Conservation (phyloP, 257 asterid species). For the Ajuga chamaepitys region DNA sequence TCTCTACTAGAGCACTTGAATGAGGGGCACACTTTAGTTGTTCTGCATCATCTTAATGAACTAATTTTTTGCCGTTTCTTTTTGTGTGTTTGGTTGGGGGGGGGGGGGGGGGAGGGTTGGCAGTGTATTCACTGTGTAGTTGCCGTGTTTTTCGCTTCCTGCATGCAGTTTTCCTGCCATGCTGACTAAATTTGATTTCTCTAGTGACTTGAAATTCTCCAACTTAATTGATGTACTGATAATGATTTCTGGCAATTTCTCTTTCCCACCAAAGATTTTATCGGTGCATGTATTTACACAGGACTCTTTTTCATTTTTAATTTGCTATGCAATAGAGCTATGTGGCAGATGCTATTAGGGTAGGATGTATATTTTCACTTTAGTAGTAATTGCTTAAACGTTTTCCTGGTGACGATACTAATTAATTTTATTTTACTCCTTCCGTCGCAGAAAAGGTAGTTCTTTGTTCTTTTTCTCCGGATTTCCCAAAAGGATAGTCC, state of each 20-base stretch:
- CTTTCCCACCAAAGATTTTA: not conserved
- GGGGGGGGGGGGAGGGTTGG: too few species aligned
- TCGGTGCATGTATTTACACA: not conserved
- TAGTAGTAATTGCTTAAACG: not conserved
- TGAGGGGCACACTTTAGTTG: not conserved
- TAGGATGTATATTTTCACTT: not conserved
- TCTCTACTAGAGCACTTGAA: conserved; percentile 1
- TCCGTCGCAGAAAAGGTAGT: too few species aligned
- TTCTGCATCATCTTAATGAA: not conserved
- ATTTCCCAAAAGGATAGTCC: too few species aligned
- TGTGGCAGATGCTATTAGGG: not conserved
- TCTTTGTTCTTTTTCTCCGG: too few species aligned
- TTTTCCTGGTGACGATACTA: not conserved
- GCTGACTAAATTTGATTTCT: not conserved
- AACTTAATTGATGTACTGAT: not conserved
- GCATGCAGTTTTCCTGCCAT: not conserved
- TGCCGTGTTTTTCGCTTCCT: not conserved
- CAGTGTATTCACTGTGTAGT: not conserved
- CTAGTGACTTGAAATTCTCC: not conserved
- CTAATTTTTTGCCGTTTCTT: too few species aligned
- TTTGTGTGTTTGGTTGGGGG: too few species aligned
- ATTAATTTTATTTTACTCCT: too few species aligned
- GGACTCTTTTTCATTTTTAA: not conserved
- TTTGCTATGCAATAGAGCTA: conserved; percentile 5
- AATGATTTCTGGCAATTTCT: not conserved